Base-by-base conservation (phyloP, 2,329 filamentous ascomycete species). In the Endocalyx cinctus region DNA sequence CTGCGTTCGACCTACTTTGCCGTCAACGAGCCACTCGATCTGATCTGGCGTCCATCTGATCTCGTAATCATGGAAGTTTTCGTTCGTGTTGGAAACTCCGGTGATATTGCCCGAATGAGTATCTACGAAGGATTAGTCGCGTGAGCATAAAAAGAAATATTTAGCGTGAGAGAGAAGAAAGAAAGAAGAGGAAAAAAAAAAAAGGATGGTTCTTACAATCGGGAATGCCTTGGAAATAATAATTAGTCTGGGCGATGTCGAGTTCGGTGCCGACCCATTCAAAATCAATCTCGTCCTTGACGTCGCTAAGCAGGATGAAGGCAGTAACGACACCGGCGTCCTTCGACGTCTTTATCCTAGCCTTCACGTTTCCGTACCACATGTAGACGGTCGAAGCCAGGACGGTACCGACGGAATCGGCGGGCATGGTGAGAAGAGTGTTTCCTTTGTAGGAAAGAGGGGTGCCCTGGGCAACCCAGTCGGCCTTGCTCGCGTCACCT, bases 271-370 rank as follows among this genome's bases (percentile, higher is more conserved):
- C 92, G 34, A 98, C 76, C 59, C 84, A 97, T 61, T 98, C 92
- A 58, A 87, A 97, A 66, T 98, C 92, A 52, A 98, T 95, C 64
- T 98, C 92, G 55, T 98, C 92, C 72, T 96, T 94, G 54, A 94
- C 84, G 54, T 97, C 90, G 22, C 85, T 89, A 62, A 96, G 79
- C 55, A 97, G 70, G 59, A 98, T 98, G 58, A 98, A 98, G 18
- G 88, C 90, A 2, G 88, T 94, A n/a, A 98, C 84, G 15, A 98
- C 92, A 71, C 92, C 92, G 28, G 71, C 66, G 37, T 88, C 89
- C 52, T 85, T 81, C 45, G 82, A 84, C 0, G 88, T 90, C 71
- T 87, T 92, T 60, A 97, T 70, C 36, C 69, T 84, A 34, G 87
- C 87, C 59, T 83, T 84, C 52, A 95, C 82, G 62, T 85, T 95